Evolutionary conservation across 2,329 filamentous ascomycete genomes (phyloP), one percentile per base, ranked within the genome.

Genomic region (Parastagonospora nodorum): DNA sequence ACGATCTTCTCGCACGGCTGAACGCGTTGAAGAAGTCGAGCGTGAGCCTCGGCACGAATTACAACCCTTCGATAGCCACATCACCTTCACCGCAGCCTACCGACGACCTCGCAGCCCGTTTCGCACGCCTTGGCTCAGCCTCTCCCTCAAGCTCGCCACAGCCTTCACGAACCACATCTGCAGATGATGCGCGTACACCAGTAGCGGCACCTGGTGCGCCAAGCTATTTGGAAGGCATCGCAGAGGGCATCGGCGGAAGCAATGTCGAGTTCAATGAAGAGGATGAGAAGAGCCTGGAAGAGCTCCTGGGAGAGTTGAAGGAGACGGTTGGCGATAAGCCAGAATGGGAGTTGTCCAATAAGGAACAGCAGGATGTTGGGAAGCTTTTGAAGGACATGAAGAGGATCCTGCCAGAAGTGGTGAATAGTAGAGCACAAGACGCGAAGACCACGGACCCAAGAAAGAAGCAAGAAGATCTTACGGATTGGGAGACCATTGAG

Each of bases 21-120:
- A 80, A 80, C 54, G 78, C 78, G 11, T 69, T 80, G 41, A 79
- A 78, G 58, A 74, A 75, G 37, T 75, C 76, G 1, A 69, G 63
- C 27, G 68, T 79, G 15, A 72, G 57, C 43, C 61, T 79, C 14
- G 57, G 66, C 12, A 63, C 60, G 14, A 60, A 56, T 24, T 55
- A 52, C 24, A 53, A 30, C 24, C 52, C 57, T 15, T 69, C 67
- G 5, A 59, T 58, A 50, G 47, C 53, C 5, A 38, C 48, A 2
- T 28, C 39, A 12, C 41, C 12, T 14, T 46, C 60, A 12, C 51
- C 58, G 5, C 50, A 59, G 12, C 58, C 61, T 35, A 55, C 64
- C 33, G 61, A 72, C 33, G 69, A 72, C 39, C 70, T 75, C 31
- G 67, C 68, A n/a, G 69, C 70, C 10, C 68, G 72, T 29, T 74